phyloP scores from a whole-genome alignment of 192 early-diverging fungal species.

The Podila minutissima region DNA sequence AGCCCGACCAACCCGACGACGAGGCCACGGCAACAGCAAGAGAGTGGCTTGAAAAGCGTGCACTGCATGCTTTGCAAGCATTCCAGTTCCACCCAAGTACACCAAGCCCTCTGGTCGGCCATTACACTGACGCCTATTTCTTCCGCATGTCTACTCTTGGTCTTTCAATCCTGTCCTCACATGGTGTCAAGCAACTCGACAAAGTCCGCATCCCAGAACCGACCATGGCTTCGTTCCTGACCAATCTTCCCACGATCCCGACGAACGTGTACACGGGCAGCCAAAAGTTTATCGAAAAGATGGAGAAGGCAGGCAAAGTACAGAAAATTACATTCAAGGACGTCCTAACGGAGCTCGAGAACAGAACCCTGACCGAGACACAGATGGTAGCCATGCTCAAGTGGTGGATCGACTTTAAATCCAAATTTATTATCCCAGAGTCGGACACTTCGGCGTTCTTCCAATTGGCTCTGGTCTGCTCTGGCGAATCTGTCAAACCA shows the following conservation, averaged over 20 bases:
- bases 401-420: slow-evolving; percentile 77
- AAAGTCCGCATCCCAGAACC: slow-evolving; percentile 72
- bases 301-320: slow-evolving; percentile 58
- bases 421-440: slow-evolving; percentile 39
- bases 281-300: slow-evolving; percentile 61
- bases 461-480: slow-evolving; percentile 57
- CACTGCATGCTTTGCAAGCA: slow-evolving; percentile 68
- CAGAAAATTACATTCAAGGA: slow-evolving; percentile 67
- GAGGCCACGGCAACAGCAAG: slow-evolving; percentile 37
- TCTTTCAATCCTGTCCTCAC: slow-evolving; percentile 71
- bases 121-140: slow-evolving; percentile 68
- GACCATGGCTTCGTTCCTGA: slow-evolving; percentile 68
- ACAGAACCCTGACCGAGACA: slow-evolving; percentile 56
- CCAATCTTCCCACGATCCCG: slow-evolving; percentile 69
- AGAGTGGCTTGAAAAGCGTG: slow-evolving; percentile 71
- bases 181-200: slow-evolving; percentile 65
- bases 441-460: slow-evolving; percentile 55
- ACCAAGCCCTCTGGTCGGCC: slow-evolving; percentile 72
- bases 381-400: slow-evolving; percentile 76
- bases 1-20: slow-evolving; percentile 53
- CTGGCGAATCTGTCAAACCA: slow-evolving; percentile 46
- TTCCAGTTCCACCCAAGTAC: slow-evolving; percentile 81
- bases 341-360: slow-evolving; percentile 71
- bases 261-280: slow-evolving; percentile 60
- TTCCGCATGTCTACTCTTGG: slow-evolving; percentile 55